Percentiles rank a stretch among this genome's conserved stretches.
These are phyloP conservation scores for Strobilomyces dryophilus DNA, from an alignment of 768 basidiomycete genomes.

Conservation along the genomic window DNA sequence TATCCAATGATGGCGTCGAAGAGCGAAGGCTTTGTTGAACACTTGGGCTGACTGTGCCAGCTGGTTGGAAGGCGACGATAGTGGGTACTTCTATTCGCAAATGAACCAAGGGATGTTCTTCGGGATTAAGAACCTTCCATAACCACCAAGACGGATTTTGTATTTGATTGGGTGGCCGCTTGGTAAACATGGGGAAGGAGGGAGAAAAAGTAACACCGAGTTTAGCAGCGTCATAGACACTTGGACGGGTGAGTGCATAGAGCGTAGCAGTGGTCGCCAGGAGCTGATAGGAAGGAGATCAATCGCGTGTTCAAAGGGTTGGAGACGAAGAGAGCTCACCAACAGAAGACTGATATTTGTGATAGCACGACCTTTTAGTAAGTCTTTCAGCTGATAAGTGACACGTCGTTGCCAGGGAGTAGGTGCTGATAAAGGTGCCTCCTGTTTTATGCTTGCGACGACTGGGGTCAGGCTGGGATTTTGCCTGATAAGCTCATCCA, in stretches of 20 bases:
- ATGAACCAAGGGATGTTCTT: constrained; percentile 61
- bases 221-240: constrained; percentile 29
- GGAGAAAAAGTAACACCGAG: constrained; percentile 14
- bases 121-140: constrained; percentile 77
- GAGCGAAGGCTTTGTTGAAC: constrained; percentile 37
- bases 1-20: constrained; percentile 47
- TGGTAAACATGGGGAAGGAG: constrained; percentile 33
- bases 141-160: constrained; percentile 58
- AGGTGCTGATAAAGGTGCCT: constrained; percentile 19
- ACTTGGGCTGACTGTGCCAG: constrained; percentile 26
- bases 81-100: constrained; percentile 78
- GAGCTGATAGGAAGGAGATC: constrained; percentile 43
- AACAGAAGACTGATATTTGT: constrained; percentile 80
- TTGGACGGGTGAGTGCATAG: constrained; percentile 66
- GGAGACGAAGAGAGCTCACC: constrained; percentile 38
- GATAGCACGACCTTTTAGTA: constrained; percentile 62
- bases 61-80: constrained; percentile 61
- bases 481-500: constrained; percentile 82
- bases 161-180: constrained; percentile 27
- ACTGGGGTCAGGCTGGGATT: constrained; percentile 53
- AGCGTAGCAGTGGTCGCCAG: constrained; percentile 71
- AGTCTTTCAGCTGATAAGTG: constrained; percentile 31
- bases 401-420: constrained; percentile 32
- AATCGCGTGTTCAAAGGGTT: background rate
- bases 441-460: constrained; percentile 24